phyloP scores from a whole-genome alignment of 148 eudicot species.

The Vaccinium myrtillus region DNA sequence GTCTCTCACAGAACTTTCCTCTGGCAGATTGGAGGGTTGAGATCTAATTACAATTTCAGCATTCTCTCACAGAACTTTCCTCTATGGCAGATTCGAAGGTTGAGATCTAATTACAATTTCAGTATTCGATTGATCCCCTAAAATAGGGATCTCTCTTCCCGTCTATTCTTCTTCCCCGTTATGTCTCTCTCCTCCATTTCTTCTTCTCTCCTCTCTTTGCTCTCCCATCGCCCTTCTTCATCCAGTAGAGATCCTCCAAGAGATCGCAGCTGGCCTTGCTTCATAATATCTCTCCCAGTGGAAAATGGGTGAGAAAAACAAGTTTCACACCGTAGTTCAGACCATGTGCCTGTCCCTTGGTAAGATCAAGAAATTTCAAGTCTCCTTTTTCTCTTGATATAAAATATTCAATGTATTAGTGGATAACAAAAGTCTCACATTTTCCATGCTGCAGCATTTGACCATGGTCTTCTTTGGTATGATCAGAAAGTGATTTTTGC shows the following conservation, averaged over 20 bases:
- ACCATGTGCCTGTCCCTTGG: background rate
- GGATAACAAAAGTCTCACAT: background rate
- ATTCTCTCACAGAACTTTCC: background rate
- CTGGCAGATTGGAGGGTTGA: background rate
- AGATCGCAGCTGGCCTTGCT: background rate
- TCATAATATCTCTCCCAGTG: background rate
- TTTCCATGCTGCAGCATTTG: background rate
- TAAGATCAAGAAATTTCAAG: background rate
- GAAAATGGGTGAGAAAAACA: background rate
- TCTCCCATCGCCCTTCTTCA: background rate
- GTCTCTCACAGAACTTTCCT: background rate
- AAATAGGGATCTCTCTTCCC: background rate
- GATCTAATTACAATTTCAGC: background rate
- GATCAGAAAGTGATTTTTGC: background rate
- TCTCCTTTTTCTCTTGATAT: background rate
- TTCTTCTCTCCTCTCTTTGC: background rate
- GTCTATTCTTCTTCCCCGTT: background rate
- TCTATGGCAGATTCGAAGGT: background rate
- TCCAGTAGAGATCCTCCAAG: background rate
- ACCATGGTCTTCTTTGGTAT: background rate
- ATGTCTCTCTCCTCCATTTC: background rate
- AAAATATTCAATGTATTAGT: background rate
- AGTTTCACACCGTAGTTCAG: background rate
- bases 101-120: background rate
- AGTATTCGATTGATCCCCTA: background rate